Percentiles rank a stretch among this genome's conserved stretches.
These are phyloP conservation scores for Zygosaccharomyces sapae DNA, from an alignment of 1,139 yeast genomes.

Conservation along the genomic window DNA sequence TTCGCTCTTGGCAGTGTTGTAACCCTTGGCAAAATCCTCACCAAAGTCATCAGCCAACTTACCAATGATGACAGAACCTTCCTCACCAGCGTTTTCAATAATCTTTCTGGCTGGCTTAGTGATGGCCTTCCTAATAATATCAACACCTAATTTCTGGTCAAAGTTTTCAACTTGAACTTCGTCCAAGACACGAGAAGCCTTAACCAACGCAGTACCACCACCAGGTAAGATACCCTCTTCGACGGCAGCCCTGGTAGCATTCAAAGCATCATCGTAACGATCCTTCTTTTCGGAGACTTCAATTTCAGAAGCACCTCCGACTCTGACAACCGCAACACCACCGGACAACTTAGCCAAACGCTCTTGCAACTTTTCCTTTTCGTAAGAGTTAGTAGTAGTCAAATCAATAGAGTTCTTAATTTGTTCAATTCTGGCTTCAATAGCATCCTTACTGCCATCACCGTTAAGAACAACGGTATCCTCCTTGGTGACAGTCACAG, in stretches of 20 bases:
- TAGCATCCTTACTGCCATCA: constrained; percentile 85
- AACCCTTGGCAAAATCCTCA: constrained; percentile 84
- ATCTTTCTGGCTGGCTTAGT: constrained; percentile 96
- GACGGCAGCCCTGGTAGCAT: constrained; percentile 99
- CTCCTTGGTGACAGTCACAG: constrained; percentile 92
- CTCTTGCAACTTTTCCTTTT: constrained; percentile 96
- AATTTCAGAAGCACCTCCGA: constrained; percentile 96
- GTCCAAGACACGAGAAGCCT: constrained; percentile 83
- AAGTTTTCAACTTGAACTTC: constrained; percentile 81
- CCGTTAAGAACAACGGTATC: constrained; percentile 96
- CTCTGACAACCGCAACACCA: constrained; percentile 98
- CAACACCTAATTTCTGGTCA: constrained; percentile 97
- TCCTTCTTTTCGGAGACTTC: constrained; percentile 99
- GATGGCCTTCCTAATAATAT: constrained; percentile 91
- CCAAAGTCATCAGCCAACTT: constrained; percentile 82
- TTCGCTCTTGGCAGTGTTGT: constrained; percentile 89
- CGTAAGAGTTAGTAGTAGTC: constrained; percentile 85
- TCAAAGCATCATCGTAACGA: constrained; percentile 97
- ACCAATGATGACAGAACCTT: constrained; percentile 96
- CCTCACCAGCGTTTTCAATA: constrained; percentile 98
- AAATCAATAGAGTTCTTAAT: constrained; percentile 77
- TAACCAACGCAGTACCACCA: constrained; percentile 98
- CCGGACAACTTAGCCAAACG: constrained; percentile 97
- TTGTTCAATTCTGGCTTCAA: constrained; percentile 91
- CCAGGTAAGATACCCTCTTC: constrained; percentile 99